phyloP scores from a whole-genome alignment of 768 basidiomycete species.

The Clavulina sp. region DNA sequence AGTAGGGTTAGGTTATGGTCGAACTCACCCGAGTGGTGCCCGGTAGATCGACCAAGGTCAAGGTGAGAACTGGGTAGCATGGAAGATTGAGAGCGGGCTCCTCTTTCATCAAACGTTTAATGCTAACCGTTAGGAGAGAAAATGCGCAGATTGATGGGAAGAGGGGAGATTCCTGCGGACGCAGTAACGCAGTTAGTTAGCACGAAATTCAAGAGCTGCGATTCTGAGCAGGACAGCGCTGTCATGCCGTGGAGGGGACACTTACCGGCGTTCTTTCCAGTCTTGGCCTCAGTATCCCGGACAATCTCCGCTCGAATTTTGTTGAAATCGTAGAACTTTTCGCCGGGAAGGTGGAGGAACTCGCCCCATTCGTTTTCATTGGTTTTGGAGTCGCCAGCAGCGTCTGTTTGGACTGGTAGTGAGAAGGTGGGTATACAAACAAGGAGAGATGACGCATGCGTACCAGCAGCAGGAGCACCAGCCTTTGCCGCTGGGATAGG shows the following conservation, averaged over 20 bases:
- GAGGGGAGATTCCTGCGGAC: slow-evolving; percentile 72
- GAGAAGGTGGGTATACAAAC: not conserved
- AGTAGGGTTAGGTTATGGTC: not conserved
- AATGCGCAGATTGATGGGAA: slow-evolving; percentile 93
- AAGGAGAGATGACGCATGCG: not conserved
- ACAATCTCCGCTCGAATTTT: slow-evolving; percentile 96
- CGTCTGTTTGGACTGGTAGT: slow-evolving; percentile 18
- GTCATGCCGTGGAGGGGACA: not conserved
- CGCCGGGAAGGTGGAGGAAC: slow-evolving; percentile 87
- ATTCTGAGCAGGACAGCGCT: too few relatives aligned
- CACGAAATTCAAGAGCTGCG: not conserved
- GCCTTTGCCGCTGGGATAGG: not conserved
- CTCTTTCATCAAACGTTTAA: not conserved
- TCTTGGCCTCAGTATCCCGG: slow-evolving; percentile 95
- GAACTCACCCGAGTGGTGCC: slow-evolving; percentile 54
- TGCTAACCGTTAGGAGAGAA: slow-evolving; percentile 60
- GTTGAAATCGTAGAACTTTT: slow-evolving; percentile 93
- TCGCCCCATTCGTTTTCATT: slow-evolving; percentile 98
- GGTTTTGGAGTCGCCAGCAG: slow-evolving; percentile 36
- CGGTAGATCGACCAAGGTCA: slow-evolving; percentile 94
- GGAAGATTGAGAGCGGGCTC: not conserved
- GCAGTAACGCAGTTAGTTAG: not conserved
- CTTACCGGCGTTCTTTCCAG: slow-evolving; percentile 76
- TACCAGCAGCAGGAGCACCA: not conserved
- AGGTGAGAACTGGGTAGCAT: slow-evolving; percentile 48